Conservation (phyloP, 2,329 filamentous ascomycete species). For the Aspergillus ochraceoroseus region DNA sequence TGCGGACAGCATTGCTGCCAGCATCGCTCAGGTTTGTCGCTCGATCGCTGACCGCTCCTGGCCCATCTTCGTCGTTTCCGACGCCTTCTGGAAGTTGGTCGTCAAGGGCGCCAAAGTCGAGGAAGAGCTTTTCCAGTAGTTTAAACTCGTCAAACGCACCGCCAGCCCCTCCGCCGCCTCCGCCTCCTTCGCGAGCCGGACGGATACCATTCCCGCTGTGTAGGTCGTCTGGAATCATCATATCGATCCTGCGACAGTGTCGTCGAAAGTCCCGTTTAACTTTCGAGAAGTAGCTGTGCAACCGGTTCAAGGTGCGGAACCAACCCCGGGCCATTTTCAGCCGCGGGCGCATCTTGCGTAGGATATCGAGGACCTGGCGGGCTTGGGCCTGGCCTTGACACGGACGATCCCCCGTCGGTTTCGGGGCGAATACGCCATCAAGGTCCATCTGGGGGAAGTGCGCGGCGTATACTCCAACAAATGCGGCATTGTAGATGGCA, state of each 20-base stretch:
- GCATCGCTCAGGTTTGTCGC: conserved; percentile 36
- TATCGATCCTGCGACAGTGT: conserved; percentile 31
- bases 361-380: conserved; percentile 37
- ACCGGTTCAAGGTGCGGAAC: conserved; percentile 43
- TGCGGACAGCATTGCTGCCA: conserved; percentile 41
- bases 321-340: conserved; percentile 41
- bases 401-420: conserved; percentile 25
- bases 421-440: conserved; percentile 44
- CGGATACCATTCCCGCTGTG: conserved; percentile 28
- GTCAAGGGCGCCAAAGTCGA: conserved; percentile 39
- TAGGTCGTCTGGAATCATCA: conserved; percentile 28
- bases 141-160: conserved; percentile 39
- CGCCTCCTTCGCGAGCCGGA: conserved; percentile 32
- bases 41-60: conserved; percentile 28
- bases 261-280: conserved; percentile 39
- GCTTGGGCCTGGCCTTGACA: conserved; percentile 33
- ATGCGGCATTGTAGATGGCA: conserved; percentile 51
- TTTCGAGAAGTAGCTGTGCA: conserved; percentile 41
- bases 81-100: conserved; percentile 35
- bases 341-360: conserved; percentile 41
- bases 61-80: conserved; percentile 32
- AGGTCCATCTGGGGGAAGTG: conserved; percentile 55
- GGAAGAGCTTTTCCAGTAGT: conserved; percentile 40
- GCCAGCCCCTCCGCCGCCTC: conserved; percentile 29
- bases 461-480: conserved; percentile 50